A percentile compares a stretch with the other conserved stretches of the same genome.
Conservation (phyloP, 495 filamentous ascomycete genomes). For the Penicillium angulare region DNA sequence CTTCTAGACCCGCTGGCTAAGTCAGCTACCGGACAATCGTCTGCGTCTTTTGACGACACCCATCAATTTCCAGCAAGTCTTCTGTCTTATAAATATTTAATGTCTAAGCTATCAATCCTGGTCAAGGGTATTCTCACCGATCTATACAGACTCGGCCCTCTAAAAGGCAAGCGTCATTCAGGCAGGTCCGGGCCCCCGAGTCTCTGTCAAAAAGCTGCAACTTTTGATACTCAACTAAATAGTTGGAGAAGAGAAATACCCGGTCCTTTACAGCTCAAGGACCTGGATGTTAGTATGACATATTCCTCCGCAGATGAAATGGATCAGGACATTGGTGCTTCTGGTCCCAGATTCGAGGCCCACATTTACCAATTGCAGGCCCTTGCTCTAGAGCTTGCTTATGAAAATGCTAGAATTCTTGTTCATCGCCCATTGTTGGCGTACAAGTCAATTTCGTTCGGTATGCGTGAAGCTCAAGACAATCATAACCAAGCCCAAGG, state of each 20-base stretch:
- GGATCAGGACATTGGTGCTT: constrained; percentile 27
- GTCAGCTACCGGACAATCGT: constrained; percentile 4
- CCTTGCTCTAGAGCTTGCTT: constrained; percentile 24
- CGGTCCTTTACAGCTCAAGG: constrained; percentile 5
- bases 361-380: constrained; percentile 33
- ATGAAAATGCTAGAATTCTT: constrained; percentile 26
- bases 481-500: neutral
- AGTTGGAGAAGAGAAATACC: constrained; percentile 23
- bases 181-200: too few relatives aligned
- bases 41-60: constrained; percentile 7
- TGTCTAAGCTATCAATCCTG: constrained; percentile 30
- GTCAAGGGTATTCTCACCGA: constrained; percentile 20
- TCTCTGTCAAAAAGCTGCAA: constrained; percentile 1
- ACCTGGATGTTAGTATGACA: neutral
- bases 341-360: constrained; percentile 22
- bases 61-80: constrained; percentile 13
- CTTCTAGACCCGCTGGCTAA: constrained; percentile 25
- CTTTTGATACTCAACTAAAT: constrained; percentile 7
- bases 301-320: constrained; percentile 23
- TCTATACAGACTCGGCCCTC: constrained; percentile 21
- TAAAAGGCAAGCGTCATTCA: too few relatives aligned
- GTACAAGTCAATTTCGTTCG: constrained; percentile 9
- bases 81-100: constrained; percentile 31
- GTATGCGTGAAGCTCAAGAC: neutral
- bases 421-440: constrained; percentile 24